A percentile compares a stretch with the other conserved stretches of the same genome.
phyloP scores from a whole-genome alignment of 2,329 filamentous ascomycete species.

The Venturia effusa region DNA sequence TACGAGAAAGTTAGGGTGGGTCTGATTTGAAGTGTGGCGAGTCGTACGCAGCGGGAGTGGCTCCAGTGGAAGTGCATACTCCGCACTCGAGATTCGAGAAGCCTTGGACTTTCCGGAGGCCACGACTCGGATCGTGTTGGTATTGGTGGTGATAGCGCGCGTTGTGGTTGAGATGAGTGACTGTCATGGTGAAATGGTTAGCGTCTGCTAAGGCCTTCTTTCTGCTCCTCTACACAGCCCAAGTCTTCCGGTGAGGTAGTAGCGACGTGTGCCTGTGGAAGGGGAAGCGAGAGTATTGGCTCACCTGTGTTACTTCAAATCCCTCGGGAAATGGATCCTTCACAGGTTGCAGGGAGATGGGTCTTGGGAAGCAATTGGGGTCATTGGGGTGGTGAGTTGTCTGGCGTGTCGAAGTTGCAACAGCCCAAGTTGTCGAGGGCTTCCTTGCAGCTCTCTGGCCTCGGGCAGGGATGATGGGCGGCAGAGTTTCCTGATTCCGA shows the following conservation, averaged over 20 bases:
- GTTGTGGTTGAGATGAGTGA: background rate
- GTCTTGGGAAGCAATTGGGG: background rate
- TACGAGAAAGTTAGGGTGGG: background rate
- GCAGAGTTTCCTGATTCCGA: background rate
- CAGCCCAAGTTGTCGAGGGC: background rate
- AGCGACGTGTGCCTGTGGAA: background rate
- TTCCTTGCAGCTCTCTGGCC: background rate
- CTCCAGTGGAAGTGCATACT: background rate
- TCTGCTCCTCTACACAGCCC: background rate
- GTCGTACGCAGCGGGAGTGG: background rate
- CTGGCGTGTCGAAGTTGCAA: background rate
- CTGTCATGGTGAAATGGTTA: slow-evolving; percentile 1
- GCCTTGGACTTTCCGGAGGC: background rate
- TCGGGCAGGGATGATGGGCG: background rate
- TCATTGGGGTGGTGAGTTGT: slow-evolving; percentile 1
- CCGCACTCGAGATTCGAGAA: background rate
- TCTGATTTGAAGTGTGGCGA: background rate
- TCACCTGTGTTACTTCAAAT: background rate
- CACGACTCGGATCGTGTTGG: background rate
- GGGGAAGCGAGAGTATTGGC: background rate
- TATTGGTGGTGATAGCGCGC: background rate
- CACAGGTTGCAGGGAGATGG: background rate
- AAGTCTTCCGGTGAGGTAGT: background rate
- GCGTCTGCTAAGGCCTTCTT: background rate
- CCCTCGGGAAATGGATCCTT: background rate